A percentile compares a stretch with the other conserved stretches of the same genome.
Conservation (phyloP, 2,329 filamentous ascomycete species). For the Beauveria asiatica region DNA sequence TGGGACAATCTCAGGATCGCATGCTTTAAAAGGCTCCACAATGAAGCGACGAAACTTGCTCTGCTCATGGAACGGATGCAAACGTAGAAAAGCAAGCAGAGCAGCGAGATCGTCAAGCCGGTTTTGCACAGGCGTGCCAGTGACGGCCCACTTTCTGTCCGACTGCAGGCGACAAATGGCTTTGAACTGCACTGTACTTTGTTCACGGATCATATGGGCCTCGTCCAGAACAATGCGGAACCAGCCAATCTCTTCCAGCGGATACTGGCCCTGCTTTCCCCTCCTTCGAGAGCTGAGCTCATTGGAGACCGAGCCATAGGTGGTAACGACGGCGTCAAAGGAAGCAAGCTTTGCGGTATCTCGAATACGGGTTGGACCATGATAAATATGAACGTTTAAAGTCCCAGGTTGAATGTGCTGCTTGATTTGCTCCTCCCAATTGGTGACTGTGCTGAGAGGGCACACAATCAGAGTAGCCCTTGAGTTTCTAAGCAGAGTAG, state of each 20-base stretch:
- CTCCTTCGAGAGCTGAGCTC: constrained; percentile 61
- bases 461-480: constrained; percentile 80
- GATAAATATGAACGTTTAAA: constrained; percentile 74
- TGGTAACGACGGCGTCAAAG: constrained; percentile 83
- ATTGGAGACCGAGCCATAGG: constrained; percentile 79
- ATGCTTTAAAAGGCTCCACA: constrained; percentile 75
- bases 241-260: constrained; percentile 75
- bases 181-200: constrained; percentile 71
- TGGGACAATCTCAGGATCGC: constrained; percentile 72
- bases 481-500: constrained; percentile 54
- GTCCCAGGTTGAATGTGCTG: constrained; percentile 61
- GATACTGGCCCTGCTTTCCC: constrained; percentile 49
- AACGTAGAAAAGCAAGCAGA: constrained; percentile 73
- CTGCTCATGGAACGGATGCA: constrained; percentile 77
- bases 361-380: constrained; percentile 68
- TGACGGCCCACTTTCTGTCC: constrained; percentile 89
- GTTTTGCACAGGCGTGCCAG: constrained; percentile 92
- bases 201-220: constrained; percentile 88
- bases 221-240: constrained; percentile 92
- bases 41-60: constrained; percentile 72
- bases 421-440: constrained; percentile 90
- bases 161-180: constrained; percentile 74
- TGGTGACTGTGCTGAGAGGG: constrained; percentile 82
- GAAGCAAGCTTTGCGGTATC: constrained; percentile 58
- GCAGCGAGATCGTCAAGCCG: constrained; percentile 83